Conservation (phyloP, 1,284 basidiomycete species). For the Rhizoctonia solani region DNA sequence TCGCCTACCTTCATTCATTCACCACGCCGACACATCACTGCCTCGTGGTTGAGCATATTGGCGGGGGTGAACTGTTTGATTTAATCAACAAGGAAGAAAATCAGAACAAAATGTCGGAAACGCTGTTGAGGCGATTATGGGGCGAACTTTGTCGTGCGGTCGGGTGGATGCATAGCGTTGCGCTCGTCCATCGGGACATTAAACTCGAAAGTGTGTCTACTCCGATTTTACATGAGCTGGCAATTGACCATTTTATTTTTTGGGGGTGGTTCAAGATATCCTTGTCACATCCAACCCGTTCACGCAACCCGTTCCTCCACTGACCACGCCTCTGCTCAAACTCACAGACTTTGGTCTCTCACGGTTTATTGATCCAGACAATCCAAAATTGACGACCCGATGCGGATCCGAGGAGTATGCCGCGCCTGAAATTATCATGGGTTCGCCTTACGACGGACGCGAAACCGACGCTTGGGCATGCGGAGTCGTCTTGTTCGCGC, state of each 20-base stretch:
- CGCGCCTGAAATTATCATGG: constrained; percentile 86
- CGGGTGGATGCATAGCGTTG: constrained; percentile 87
- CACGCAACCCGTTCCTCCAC: constrained; percentile 47
- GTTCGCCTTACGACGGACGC: constrained; percentile 77
- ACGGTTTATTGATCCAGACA: constrained; percentile 74
- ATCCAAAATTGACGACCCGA: constrained; percentile 77
- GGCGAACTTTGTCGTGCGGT: constrained; percentile 80
- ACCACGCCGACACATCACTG: constrained; percentile 77
- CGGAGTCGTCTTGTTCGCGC: constrained; percentile 80
- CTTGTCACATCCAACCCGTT: constrained; percentile 56
- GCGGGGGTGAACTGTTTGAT: constrained; percentile 84
- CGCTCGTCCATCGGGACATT: constrained; percentile 89
- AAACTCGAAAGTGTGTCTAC: constrained; percentile 87
- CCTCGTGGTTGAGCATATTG: constrained; percentile 77
- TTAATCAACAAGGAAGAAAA: constrained; percentile 68
- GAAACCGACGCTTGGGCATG: constrained; percentile 90
- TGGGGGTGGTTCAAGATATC: constrained; percentile 53
- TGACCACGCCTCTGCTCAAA: constrained; percentile 71
- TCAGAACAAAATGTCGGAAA: constrained; percentile 56
- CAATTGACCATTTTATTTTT: no score
- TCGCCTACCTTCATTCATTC: constrained; percentile 74
- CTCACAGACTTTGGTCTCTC: constrained; percentile 91
- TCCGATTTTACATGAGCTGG: background rate
- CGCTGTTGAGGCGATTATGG: constrained; percentile 75
- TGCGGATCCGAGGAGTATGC: constrained; percentile 93